phyloP scores from a whole-genome alignment of 2,329 filamentous ascomycete species.

The Plectosphaerella cucumerina region DNA sequence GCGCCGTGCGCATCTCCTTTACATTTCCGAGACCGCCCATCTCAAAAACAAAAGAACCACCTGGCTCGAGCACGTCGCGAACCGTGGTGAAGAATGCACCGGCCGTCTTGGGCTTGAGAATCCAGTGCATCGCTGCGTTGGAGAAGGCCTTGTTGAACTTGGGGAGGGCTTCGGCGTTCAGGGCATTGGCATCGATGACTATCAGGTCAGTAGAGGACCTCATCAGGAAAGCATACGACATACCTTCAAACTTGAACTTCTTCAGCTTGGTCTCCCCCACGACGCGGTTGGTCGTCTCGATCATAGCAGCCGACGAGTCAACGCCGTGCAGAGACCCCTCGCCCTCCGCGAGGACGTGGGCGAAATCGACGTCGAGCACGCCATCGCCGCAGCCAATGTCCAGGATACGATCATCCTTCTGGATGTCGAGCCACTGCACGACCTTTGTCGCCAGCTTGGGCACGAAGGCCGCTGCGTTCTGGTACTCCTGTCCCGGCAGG shows the following conservation, averaged over 20 bases:
- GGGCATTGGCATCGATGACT: constrained; percentile 43
- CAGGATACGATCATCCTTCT: constrained; percentile 53
- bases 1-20: constrained; percentile 54
- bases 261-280: constrained; percentile 25
- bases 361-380: constrained; percentile 52
- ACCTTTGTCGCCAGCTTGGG: constrained; percentile 58
- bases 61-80: constrained; percentile 45
- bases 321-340: constrained; percentile 49
- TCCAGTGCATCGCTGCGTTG: constrained; percentile 66
- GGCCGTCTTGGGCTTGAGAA: constrained; percentile 42
- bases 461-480: constrained; percentile 59
- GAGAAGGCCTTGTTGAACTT: constrained; percentile 56
- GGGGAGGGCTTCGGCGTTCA: constrained; percentile 18
- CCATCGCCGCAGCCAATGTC: constrained; percentile 65
- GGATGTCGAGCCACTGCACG: constrained; percentile 52
- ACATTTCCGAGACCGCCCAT: constrained; percentile 70
- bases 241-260: constrained; percentile 42
- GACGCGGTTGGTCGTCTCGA: constrained; percentile 42
- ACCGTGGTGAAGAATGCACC: constrained; percentile 49
- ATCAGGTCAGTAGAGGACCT: neutral
- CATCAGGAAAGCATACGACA: neutral
- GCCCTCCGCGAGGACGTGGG: constrained; percentile 39
- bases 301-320: constrained; percentile 57
- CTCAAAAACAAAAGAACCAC: constrained; percentile 61
- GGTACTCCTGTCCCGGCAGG: constrained; percentile 44